Conservation (phyloP, 2,329 filamentous ascomycete species). For the Orbilia blumenaviensis region DNA sequence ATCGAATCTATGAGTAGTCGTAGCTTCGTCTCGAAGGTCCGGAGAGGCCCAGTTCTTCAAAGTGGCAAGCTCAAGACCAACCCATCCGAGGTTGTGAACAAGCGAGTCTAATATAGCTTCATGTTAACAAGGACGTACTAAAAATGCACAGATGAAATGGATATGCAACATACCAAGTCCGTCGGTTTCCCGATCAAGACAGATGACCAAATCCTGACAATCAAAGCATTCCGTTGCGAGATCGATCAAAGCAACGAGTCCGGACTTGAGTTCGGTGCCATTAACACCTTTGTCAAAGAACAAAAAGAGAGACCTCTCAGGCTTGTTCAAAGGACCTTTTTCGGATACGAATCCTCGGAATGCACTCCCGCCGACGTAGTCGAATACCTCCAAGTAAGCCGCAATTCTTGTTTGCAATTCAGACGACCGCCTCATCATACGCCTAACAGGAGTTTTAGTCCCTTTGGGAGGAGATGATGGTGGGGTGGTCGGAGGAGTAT, state of each 20-base stretch:
- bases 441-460: slow-evolving; percentile 27
- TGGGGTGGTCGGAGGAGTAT: slow-evolving; percentile 55
- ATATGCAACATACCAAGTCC: slow-evolving; percentile 58
- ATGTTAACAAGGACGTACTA: slow-evolving; percentile 13
- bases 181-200: slow-evolving; percentile 78
- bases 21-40: slow-evolving; percentile 60
- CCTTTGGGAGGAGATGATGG: slow-evolving; percentile 51
- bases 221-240: slow-evolving; percentile 79
- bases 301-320: slow-evolving; percentile 80
- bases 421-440: slow-evolving; percentile 51
- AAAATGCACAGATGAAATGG: not conserved
- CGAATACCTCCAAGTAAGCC: slow-evolving; percentile 81
- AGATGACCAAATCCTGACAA: slow-evolving; percentile 80
- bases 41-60: slow-evolving; percentile 76
- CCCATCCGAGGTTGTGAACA: slow-evolving; percentile 88
- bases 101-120: slow-evolving; percentile 63
- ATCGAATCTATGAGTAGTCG: slow-evolving; percentile 50
- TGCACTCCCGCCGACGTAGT: slow-evolving; percentile 82
- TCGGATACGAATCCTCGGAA: slow-evolving; percentile 86
- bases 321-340: slow-evolving; percentile 58
- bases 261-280: slow-evolving; percentile 61
- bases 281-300: slow-evolving; percentile 76
- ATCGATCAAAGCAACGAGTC: slow-evolving; percentile 89
- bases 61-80: slow-evolving; percentile 84
- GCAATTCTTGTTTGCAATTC: slow-evolving; percentile 62